Percentiles rank a stretch among this genome's conserved stretches.
phyloP scores from a whole-genome alignment of 805 yeast species.

The Suhomyces prunicola region DNA sequence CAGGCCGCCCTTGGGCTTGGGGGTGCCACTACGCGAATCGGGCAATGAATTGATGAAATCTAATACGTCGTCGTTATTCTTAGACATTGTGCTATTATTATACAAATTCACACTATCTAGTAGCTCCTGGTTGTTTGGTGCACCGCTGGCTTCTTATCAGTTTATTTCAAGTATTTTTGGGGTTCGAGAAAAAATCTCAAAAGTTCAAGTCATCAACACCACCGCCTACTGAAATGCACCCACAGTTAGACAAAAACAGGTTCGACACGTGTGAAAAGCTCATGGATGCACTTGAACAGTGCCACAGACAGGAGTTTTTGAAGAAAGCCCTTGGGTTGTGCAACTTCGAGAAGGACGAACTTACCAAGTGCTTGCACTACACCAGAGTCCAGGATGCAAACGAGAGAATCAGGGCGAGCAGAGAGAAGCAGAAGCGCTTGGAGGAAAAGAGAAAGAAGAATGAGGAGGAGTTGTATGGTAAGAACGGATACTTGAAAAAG shows the following conservation, averaged over 20 bases:
- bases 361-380: constrained; percentile 74
- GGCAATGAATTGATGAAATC: constrained; percentile 81
- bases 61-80: constrained; percentile 65
- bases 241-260: constrained; percentile 42
- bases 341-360: constrained; percentile 76
- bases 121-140: background rate
- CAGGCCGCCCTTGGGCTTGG: constrained; percentile 24
- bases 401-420: constrained; percentile 50
- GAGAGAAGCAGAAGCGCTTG: constrained; percentile 52
- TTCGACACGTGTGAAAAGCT: constrained; percentile 66
- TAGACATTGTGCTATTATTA: constrained; percentile 5
- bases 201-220: background rate
- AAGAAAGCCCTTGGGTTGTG: constrained; percentile 78
- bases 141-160: background rate
- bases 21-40: constrained; percentile 43
- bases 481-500: constrained; percentile 64
- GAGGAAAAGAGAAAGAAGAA: constrained; percentile 57
- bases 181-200: background rate
- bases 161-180: background rate
- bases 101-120: background rate
- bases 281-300: constrained; percentile 84
- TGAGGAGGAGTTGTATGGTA: constrained; percentile 80
- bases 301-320: constrained; percentile 70
- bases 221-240: constrained; percentile 33
- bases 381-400: constrained; percentile 65